Base-by-base conservation (phyloP, 169 alveolate species). In the Eimeria praecox region DNA sequence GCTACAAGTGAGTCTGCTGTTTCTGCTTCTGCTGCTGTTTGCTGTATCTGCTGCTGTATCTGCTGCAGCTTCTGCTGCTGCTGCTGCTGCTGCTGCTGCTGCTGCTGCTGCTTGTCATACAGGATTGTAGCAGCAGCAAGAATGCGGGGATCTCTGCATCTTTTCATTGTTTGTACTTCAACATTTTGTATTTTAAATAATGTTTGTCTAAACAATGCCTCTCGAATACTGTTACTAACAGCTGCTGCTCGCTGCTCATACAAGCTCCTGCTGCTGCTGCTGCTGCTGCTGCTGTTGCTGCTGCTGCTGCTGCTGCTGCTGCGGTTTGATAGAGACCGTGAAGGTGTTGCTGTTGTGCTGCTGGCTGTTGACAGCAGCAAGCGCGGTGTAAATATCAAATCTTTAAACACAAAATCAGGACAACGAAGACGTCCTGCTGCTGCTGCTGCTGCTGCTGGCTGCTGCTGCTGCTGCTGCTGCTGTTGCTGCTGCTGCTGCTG, bases 111-210 rank as follows among this genome's bases (percentile, higher is more conserved):
- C 77, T 8, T 22, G 83, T 88, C 94, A 64, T 64, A 88, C 20
- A 6, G 44, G 62, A 88, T 44, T 12, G 62, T 83, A 44, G 82
- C 44, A n/a, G 86, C 16, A n/a, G 66, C 33, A 22, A 88, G 94
- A 20, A 69, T 30, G 16, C 94, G 94, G 49, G 94, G 94, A n/a
- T 30, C 49, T 18, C 30, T 59, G 49, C 94, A 88, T 30, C 94
- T 52, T n/a, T 33, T 38, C 71, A 59, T 12, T 56, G 62, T 73
- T 46, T 52, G 69, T 33, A 88, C 94, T n/a, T 88, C 94, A 9
- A 88, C 94, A 35, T 88, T 88, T 38, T 88, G 94, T 18, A 88
- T 88, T 40, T 88, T 30, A 82, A 88, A 88, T 12, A 88, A 35
- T 33, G 82, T 20, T 62, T 88, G 94, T 2, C 94, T 54, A 33